Conservation (phyloP, 192 early-diverging fungal species). For the Backusella morwellensis region DNA sequence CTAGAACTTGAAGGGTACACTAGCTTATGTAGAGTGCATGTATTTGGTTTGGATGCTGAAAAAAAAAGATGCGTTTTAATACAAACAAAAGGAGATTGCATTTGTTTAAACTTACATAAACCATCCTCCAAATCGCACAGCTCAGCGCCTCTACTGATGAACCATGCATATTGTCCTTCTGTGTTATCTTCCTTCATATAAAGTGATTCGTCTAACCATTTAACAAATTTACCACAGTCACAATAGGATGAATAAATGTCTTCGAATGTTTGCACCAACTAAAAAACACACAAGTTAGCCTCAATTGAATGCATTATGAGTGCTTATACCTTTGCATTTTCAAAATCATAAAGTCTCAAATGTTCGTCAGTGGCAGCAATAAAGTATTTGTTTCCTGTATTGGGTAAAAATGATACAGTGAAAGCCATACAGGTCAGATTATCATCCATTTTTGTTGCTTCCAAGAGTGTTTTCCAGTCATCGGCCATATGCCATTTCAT, state of each 20-base stretch:
- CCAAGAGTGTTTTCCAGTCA: constrained; percentile 71
- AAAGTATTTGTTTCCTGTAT: constrained; percentile 93
- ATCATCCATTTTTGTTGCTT: constrained; percentile 69
- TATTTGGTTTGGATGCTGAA: constrained; percentile 79
- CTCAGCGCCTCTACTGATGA: constrained; percentile 89
- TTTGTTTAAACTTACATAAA: constrained; percentile 51
- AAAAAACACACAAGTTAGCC: neutral
- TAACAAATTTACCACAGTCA: constrained; percentile 90
- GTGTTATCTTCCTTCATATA: constrained; percentile 21
- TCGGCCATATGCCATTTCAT: constrained; percentile 83
- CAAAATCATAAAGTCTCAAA: constrained; percentile 90
- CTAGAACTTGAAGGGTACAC: constrained; percentile 77
- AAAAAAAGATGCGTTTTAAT: neutral
- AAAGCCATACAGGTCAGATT: constrained; percentile 95
- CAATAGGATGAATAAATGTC: constrained; percentile 91
- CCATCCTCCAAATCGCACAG: constrained; percentile 79
- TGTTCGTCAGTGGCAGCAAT: constrained; percentile 87
- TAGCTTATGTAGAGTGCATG: constrained; percentile 82
- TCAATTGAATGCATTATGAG: neutral
- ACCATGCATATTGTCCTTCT: constrained; percentile 61
- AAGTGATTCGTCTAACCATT: constrained; percentile 59
- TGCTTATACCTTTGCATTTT: constrained; percentile 56
- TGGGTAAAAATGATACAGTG: constrained; percentile 89
- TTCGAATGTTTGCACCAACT: constrained; percentile 62
- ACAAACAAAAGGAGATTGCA: too few species aligned